These are phyloP conservation scores for Aechmea fasciata DNA, from an alignment of 176 grass and related monocot species.

Conservation along the genomic window DNA sequence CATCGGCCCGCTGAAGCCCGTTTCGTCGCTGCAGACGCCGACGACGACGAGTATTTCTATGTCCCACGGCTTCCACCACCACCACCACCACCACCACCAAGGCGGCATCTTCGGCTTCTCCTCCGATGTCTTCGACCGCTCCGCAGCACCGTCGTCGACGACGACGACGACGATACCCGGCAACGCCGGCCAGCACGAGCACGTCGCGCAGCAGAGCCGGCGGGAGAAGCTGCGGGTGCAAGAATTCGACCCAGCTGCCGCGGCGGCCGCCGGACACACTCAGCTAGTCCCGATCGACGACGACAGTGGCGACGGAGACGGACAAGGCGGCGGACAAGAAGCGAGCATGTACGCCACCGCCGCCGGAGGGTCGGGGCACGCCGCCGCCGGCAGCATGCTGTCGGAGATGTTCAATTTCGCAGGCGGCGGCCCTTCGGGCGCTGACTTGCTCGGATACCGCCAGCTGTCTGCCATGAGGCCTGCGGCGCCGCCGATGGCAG, in stretches of 20 bases:
- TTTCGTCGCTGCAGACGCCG: neutral
- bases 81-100: conserved; percentile 26
- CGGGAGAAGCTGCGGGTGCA: conserved; percentile 87
- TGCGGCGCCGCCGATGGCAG: conserved; percentile 8
- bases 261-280: conserved; percentile 14
- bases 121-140: conserved; percentile 16
- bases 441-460: conserved; percentile 75
- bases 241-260: conserved; percentile 39
- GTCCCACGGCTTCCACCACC: conserved; percentile 89
- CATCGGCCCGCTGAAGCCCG: neutral
- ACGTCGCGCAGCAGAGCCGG: conserved; percentile 91
- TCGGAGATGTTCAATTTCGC: conserved; percentile 97
- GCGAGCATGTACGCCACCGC: conserved; percentile 41
- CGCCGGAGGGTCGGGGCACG: conserved; percentile 21
- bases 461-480: conserved; percentile 36
- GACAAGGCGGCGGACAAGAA: conserved; percentile 9
- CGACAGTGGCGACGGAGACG: conserved; percentile 7
- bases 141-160: conserved; percentile 15
- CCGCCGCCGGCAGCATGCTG: conserved; percentile 66
- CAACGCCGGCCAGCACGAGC: conserved; percentile 41
- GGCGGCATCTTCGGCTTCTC: conserved; percentile 63
- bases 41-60: conserved; percentile 40
- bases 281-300: conserved; percentile 40
- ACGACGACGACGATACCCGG: conserved; percentile 23
- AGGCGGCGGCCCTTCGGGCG: conserved; percentile 36